These are phyloP conservation scores for Vigna trinervia DNA, from an alignment of 306 rosid genomes.

Conservation along the genomic window DNA sequence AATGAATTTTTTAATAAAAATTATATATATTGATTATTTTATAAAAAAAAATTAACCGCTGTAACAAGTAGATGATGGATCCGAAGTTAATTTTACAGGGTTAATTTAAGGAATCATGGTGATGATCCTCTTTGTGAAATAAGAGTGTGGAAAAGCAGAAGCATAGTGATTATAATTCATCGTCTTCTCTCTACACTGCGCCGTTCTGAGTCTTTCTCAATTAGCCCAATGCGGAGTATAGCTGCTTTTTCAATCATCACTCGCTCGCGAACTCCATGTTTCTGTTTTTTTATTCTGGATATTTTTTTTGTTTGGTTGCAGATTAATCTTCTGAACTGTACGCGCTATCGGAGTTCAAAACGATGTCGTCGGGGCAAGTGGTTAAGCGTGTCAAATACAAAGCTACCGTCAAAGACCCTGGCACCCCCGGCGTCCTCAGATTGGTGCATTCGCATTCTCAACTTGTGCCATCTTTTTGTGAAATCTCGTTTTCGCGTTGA, in stretches of 20 bases:
- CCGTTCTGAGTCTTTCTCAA: slow-evolving; percentile 4
- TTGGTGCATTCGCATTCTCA: slow-evolving; percentile 61
- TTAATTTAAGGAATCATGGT: not conserved
- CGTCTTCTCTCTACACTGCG: not conserved
- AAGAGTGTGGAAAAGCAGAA: not conserved
- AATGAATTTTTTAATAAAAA: too few species aligned
- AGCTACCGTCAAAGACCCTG: slow-evolving; percentile 74
- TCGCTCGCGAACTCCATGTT: not conserved
- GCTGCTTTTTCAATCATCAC: not conserved
- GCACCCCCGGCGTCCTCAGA: slow-evolving; percentile 78
- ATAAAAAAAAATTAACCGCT: too few species aligned
- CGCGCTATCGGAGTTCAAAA: slow-evolving; percentile 8
- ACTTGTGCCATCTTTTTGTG: not conserved
- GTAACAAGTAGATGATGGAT: too few species aligned
- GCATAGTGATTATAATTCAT: not conserved
- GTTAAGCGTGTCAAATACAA: slow-evolving; percentile 85
- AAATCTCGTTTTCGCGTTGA: not conserved
- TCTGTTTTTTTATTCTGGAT: not conserved
- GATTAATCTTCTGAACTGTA: slow-evolving; percentile 30
- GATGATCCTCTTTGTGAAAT: not conserved
- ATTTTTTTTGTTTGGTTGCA: not conserved
- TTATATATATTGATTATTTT: too few species aligned
- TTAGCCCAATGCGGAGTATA: not conserved
- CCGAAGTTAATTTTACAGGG: not conserved
- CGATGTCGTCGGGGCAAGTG: slow-evolving; percentile 67